Conservation (phyloP, 2,329 filamentous ascomycete genomes). For the Cephalotrichum gorgonifer region DNA sequence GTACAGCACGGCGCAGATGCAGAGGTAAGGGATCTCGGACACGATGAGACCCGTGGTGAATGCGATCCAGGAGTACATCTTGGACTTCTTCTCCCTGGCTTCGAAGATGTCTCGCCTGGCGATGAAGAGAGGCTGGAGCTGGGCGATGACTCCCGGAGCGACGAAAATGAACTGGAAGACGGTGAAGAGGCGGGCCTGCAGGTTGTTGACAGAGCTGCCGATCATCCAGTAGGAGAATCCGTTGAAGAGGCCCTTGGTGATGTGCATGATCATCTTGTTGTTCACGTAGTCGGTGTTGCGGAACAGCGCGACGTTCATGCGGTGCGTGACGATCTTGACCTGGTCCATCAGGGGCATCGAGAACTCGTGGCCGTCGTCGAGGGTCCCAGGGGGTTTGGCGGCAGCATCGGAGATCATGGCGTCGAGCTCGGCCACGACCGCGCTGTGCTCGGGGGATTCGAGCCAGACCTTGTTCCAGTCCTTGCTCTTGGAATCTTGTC, state of each 20-base stretch:
- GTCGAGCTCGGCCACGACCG: conserved; percentile 52
- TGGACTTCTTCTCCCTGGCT: conserved; percentile 47
- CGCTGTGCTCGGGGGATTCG: conserved; percentile 47
- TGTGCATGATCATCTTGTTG: conserved; percentile 50
- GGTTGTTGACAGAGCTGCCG: conserved; percentile 34
- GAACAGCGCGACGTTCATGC: conserved; percentile 52
- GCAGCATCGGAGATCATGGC: conserved; percentile 46
- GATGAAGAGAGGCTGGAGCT: conserved; percentile 49
- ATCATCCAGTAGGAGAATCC: conserved; percentile 54
- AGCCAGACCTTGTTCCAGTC: conserved; percentile 66
- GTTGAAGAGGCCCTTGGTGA: conserved; percentile 45
- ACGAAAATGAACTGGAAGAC: conserved; percentile 56
- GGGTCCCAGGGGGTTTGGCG: conserved; percentile 25
- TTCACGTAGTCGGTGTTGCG: conserved; percentile 58
- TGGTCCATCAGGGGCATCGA: conserved; percentile 58
- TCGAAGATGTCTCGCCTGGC: conserved; percentile 47
- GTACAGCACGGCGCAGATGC: conserved; percentile 56
- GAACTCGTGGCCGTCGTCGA: conserved; percentile 54
- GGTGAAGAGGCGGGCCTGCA: conserved; percentile 47
- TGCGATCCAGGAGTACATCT: conserved; percentile 53
- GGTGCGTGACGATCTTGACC: conserved; percentile 50
- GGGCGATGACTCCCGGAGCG: conserved; percentile 45
- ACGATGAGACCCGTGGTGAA: conserved; percentile 57
- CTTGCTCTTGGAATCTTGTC: conserved; percentile 29
- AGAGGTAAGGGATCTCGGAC: conserved; percentile 59